Conservation (phyloP, 306 rosid genomes). For the Vicia faba region DNA sequence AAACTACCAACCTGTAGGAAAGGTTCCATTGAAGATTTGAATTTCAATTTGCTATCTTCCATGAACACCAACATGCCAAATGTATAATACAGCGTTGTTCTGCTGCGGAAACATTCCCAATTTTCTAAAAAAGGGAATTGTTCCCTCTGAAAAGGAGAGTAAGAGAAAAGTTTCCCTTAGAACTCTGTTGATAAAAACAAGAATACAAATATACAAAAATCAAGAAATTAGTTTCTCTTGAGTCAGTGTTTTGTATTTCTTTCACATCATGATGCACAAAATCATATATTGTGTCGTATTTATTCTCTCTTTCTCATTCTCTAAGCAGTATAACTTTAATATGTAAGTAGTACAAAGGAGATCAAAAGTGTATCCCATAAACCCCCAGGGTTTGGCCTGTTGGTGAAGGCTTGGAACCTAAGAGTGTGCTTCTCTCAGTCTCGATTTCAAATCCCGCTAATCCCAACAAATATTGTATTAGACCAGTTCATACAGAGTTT, state of each 20-base stretch:
- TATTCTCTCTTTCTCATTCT: not conserved
- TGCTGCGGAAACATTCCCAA: conserved; percentile 46
- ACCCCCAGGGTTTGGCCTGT: too few species aligned
- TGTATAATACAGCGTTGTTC: conserved; percentile 48
- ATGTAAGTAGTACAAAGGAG: conserved; percentile 1
- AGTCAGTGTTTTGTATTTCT: not conserved
- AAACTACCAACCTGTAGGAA: conserved; percentile 47
- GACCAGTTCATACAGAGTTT: too few species aligned
- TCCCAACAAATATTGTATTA: too few species aligned
- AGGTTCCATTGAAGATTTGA: conserved; percentile 53
- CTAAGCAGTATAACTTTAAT: not conserved
- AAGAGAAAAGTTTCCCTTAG: conserved; percentile 5
- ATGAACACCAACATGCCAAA: conserved; percentile 51
- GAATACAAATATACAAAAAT: conserved; percentile 2
- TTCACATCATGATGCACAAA: conserved; percentile 7
- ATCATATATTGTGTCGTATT: not conserved
- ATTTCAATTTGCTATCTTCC: conserved; percentile 49
- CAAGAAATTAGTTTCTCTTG: conserved; percentile 11
- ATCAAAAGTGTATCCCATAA: conserved; percentile 24
- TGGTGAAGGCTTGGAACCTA: too few species aligned
- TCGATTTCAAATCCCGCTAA: too few species aligned
- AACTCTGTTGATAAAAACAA: conserved; percentile 2
- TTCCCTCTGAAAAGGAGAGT: conserved; percentile 43
- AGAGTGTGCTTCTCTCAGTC: too few species aligned
- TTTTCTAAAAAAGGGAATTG: conserved; percentile 45